Evolutionary conservation across 225 moss, liverwort and hornwort genomes (phyloP).

Genomic region (Marchantia polymorpha): DNA sequence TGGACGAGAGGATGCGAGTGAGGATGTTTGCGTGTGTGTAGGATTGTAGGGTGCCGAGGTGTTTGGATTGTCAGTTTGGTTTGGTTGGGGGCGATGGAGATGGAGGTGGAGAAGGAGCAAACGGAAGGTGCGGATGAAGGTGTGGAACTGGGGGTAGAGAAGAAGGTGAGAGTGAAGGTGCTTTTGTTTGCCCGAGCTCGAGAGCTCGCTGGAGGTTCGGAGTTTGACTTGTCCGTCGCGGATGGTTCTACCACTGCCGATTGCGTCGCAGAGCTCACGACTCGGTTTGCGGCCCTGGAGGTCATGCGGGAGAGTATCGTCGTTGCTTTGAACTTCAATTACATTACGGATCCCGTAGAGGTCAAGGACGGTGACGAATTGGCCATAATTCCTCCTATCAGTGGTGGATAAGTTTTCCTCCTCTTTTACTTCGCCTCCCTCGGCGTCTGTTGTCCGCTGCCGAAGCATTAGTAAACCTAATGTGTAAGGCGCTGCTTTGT

Average conservation of each 20-base stretch:
- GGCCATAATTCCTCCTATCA: conserved; percentile 80
- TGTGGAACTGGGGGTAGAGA: not conserved
- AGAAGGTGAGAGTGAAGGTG: conserved; percentile 39
- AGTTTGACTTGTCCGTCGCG: conserved; percentile 39
- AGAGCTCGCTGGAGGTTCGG: conserved; percentile 61
- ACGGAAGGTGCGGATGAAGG: not conserved
- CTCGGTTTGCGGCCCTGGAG: conserved; percentile 46
- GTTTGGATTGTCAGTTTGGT: no score
- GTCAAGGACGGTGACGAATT: conserved; percentile 65
- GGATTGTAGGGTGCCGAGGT: no score
- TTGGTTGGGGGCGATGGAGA: no score
- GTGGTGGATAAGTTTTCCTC: conserved; percentile 49
- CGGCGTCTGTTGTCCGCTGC: no score
- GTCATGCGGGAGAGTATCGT: conserved; percentile 51
- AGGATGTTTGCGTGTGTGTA: no score
- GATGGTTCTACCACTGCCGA: conserved; percentile 52
- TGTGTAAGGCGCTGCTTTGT: no score
- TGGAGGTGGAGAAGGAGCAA: conserved; percentile 21
- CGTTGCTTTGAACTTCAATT: conserved; percentile 61
- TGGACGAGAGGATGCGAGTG: no score
- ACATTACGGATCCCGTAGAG: conserved; percentile 50
- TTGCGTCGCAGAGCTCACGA: conserved; percentile 48
- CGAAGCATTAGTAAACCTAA: no score
- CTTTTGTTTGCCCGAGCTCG: conserved; percentile 59
- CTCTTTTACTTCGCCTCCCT: no score